Conservation (phyloP, 768 basidiomycete genomes). For the Pholiota microspora region DNA sequence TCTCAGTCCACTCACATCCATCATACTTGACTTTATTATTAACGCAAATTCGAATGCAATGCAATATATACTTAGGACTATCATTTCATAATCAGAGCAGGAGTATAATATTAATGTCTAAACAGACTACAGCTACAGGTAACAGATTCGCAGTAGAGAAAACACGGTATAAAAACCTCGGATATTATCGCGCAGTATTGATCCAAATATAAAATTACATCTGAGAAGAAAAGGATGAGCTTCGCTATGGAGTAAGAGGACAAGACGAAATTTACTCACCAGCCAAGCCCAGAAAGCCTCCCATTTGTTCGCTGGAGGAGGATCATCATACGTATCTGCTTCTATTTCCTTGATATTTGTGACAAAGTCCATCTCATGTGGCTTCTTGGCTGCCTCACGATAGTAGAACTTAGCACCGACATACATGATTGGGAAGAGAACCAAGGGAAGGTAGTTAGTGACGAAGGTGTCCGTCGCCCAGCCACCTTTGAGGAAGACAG, state of each 20-base stretch:
- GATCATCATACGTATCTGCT: conserved; percentile 67
- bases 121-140: background rate
- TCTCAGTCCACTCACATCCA: background rate
- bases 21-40: background rate
- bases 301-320: conserved; percentile 60
- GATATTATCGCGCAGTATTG: background rate
- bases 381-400: conserved; percentile 40
- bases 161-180: background rate
- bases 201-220: conserved; percentile 1
- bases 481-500: conserved; percentile 36
- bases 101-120: background rate
- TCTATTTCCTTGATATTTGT: conserved; percentile 68
- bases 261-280: conserved; percentile 42
- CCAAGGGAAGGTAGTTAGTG: conserved; percentile 78
- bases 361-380: conserved; percentile 84
- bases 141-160: background rate
- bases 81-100: background rate
- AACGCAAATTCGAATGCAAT: conserved; percentile 4
- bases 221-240: background rate
- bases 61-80: background rate
- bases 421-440: conserved; percentile 76
- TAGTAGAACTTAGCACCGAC: conserved; percentile 52
- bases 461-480: conserved; percentile 65
- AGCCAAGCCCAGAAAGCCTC: conserved; percentile 82
- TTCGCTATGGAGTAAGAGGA: background rate